Evolutionary conservation across 768 basidiomycete species (phyloP).

Genomic region (Sarcomyxa edulis): DNA sequence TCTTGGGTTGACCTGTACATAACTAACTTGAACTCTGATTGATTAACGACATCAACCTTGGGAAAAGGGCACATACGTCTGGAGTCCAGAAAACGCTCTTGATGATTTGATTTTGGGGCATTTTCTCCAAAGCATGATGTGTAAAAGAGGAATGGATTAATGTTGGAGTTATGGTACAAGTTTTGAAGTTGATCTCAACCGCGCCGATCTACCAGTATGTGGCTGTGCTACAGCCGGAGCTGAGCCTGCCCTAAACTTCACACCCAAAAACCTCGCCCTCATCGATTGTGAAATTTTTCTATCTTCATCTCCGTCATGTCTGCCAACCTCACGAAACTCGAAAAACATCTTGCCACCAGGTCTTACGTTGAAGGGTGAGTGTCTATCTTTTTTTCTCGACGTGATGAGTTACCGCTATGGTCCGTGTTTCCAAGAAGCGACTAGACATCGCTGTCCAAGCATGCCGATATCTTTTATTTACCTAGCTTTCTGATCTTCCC

Average conservation of each 20-base stretch:
- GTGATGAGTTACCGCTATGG: conserved; percentile 82
- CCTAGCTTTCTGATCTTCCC: conserved; percentile 67
- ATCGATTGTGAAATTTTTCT: conserved; percentile 10
- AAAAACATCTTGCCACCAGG: conserved; percentile 80
- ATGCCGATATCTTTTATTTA: conserved; percentile 64
- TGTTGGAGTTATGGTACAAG: no score
- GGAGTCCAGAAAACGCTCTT: no score
- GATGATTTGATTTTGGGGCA: no score
- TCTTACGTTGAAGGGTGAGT: conserved; percentile 92
- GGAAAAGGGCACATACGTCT: no score
- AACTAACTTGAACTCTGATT: no score
- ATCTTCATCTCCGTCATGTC: conserved; percentile 48
- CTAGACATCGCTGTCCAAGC: conserved; percentile 81
- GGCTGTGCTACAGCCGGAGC: neutral
- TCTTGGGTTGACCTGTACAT: no score
- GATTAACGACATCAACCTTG: no score
- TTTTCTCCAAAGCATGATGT: no score
- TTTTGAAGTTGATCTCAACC: no score
- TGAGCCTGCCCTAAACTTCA: conserved; percentile 19
- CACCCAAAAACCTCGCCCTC: conserved; percentile 9
- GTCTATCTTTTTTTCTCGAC: conserved; percentile 9
- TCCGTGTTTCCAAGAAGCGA: conserved; percentile 97
- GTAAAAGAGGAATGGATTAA: no score
- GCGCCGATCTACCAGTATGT: no score
- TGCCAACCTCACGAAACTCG: conserved; percentile 65